These are phyloP conservation scores for Aphanomyces cochlioides DNA, from an alignment of 352 stramenopile genomes.

Conservation along the genomic window DNA sequence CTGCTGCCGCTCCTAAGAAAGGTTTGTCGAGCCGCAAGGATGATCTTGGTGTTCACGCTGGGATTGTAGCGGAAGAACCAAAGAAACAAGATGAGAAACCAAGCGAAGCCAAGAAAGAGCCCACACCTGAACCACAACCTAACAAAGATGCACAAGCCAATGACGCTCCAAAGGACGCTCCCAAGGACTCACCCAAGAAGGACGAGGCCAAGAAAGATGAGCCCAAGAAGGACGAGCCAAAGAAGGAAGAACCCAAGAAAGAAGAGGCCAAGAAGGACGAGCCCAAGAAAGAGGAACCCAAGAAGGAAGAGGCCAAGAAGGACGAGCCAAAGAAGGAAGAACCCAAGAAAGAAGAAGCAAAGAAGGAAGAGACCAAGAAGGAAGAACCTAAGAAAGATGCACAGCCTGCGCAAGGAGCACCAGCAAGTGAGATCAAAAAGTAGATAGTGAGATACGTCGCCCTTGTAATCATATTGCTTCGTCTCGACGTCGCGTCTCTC, in stretches of 20 bases:
- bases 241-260: slow-evolving; percentile 16
- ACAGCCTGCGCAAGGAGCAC: too few relatives aligned
- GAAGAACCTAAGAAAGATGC: too few relatives aligned
- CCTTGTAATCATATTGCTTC: too few relatives aligned
- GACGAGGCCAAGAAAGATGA: slow-evolving; percentile 9
- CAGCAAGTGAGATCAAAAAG: too few relatives aligned
- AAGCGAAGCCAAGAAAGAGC: slow-evolving; percentile 7
- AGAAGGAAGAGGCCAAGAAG: neutral
- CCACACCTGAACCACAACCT: neutral
- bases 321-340: neutral
- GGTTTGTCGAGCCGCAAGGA: too few relatives aligned
- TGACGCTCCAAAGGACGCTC: neutral
- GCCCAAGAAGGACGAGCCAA: too few relatives aligned
- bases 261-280: neutral
- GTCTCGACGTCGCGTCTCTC: too few relatives aligned
- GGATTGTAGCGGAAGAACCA: too few relatives aligned
- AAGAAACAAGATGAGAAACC: neutral
- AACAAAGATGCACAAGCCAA: slow-evolving; percentile 8
- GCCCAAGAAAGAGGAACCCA: neutral
- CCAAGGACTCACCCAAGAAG: slow-evolving; percentile 13
- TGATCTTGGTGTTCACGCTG: too few relatives aligned
- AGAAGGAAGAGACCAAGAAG: too few relatives aligned
- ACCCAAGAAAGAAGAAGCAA: neutral
- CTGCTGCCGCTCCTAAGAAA: too few relatives aligned
- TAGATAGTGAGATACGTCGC: too few relatives aligned